These are phyloP conservation scores for Starmerella ratchasimensis DNA, from an alignment of 805 yeast genomes.

Conservation along the genomic window DNA sequence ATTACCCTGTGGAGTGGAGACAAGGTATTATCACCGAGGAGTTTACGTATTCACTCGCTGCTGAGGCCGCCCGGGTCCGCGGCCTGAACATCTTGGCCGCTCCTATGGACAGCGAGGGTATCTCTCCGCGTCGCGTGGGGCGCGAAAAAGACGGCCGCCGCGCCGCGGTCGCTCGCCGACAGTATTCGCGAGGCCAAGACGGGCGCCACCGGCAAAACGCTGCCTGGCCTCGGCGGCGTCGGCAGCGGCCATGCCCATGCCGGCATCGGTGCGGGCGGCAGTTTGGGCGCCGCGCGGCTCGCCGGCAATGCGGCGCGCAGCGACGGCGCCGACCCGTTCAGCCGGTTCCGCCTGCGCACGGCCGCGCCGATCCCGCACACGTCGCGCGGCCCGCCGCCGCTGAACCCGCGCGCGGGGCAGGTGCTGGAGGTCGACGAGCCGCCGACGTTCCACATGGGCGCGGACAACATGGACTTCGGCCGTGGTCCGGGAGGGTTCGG, in stretches of 20 bases:
- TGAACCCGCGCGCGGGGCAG: slow-evolving; percentile 5
- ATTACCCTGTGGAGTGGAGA: no score
- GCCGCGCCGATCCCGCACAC: slow-evolving; percentile 2
- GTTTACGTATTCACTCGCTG: no score
- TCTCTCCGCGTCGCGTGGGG: slow-evolving; percentile 13
- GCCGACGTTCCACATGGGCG: slow-evolving; percentile 1
- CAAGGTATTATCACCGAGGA: no score
- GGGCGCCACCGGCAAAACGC: slow-evolving; percentile 3
- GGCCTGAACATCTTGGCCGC: not conserved
- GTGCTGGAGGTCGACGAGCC: slow-evolving; percentile 2
- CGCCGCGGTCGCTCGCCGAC: slow-evolving; percentile 10
- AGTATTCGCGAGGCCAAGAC: slow-evolving; percentile 12
- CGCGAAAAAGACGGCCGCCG: not conserved
- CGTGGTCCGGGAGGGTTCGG: not conserved
- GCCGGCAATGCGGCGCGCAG: not conserved
- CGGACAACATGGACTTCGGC: not conserved
- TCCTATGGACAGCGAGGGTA: not conserved
- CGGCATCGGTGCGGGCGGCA: not conserved
- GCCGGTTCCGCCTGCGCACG: slow-evolving; percentile 18
- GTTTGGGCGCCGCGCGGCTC: not conserved
- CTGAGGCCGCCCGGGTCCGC: not conserved
- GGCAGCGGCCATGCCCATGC: not conserved
- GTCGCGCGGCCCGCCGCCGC: slow-evolving; percentile 10
- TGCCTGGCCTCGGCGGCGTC: not conserved
- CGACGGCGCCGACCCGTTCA: slow-evolving; percentile 14